Percentiles rank a stretch among this genome's conserved stretches.
Conservation (phyloP, 1,284 basidiomycete genomes). For the Ustilago curta region DNA sequence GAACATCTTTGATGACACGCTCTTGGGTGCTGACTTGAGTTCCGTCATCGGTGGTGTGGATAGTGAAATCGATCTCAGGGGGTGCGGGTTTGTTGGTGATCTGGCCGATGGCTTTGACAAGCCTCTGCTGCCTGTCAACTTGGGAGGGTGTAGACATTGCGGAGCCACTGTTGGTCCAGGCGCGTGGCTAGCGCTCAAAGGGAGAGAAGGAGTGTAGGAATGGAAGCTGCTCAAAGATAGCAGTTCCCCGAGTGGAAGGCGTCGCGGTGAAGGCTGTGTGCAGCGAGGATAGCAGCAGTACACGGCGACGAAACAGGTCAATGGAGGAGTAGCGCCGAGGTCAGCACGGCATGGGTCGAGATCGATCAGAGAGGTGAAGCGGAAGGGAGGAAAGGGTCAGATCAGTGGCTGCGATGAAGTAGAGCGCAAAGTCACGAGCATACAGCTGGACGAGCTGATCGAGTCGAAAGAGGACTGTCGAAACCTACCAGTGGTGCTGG, state of each 20-base stretch:
- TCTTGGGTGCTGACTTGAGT: constrained; percentile 70
- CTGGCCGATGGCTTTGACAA: constrained; percentile 62
- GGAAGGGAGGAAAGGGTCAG: not conserved
- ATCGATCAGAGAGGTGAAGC: not conserved
- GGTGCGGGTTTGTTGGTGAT: constrained; percentile 62
- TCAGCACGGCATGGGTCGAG: not conserved
- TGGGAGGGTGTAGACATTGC: constrained; percentile 27
- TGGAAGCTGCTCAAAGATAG: not conserved
- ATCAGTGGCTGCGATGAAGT: not conserved
- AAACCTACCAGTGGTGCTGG: constrained; percentile 6
- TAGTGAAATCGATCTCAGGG: constrained; percentile 70
- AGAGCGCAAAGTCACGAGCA: not conserved
- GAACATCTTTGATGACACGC: constrained; percentile 70
- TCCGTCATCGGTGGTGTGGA: constrained; percentile 70
- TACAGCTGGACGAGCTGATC: not conserved
- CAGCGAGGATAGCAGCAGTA: not conserved
- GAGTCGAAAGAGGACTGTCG: not conserved
- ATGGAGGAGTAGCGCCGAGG: not conserved
- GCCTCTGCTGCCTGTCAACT: constrained; percentile 49
- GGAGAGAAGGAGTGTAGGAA: not conserved
- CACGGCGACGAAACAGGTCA: not conserved
- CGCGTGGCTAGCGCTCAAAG: constrained; percentile 8
- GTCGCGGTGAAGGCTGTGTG: not conserved
- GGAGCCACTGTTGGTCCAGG: not conserved
- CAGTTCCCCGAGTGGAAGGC: not conserved